Evolutionary conservation across 148 eudicot species (phyloP), one percentile per base, ranked within the genome.

Genomic region (Amaranthus palmeri): DNA sequence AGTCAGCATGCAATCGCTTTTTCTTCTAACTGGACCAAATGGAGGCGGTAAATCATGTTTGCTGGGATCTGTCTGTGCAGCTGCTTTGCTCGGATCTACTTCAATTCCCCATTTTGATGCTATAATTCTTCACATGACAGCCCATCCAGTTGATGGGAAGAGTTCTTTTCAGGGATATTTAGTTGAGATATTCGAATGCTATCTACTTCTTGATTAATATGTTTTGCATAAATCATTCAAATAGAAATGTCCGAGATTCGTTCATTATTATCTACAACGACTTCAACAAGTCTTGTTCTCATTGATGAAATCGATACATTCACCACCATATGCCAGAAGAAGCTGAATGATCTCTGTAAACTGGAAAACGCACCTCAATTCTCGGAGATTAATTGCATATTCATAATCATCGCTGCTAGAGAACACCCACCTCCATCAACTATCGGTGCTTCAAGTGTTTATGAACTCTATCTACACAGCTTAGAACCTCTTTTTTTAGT

Each of bases 41-140:
- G 98, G 98, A 49, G 98, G 98, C 72, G 98, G 98, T 68, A 91
- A 95, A 86, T 95, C 98, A 68, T 91, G 98, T 78, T 83, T 95
- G 70, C 84, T 95, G 64, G 84, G 98, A 76, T 88, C 98, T 65
- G 84, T 90, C 63, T 95, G 97, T 82, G 98, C 98, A 47, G 92
- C 98, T 68, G 87, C 98, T 74, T 74, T 95, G 61, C 90, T 95
- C 71, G 98, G 98, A 69, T 91, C 96, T 62, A 97, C 98, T 59
- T 75, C 72, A 50, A 89, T 91, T 70, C 98, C 97, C 72, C 93
- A 91, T 84, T 91, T 91, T 70, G 98, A 95, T 76, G 87, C 97
- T 54, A 83, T 95, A 58, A 85, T 84, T 88, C 88, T 95, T 70
- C 98, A 95, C 84, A 86, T 95, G 96, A 95, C 91, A 80, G 89